Base-by-base conservation (phyloP, 1,139 yeast species). In the Zygotorulaspora mrakii region DNA sequence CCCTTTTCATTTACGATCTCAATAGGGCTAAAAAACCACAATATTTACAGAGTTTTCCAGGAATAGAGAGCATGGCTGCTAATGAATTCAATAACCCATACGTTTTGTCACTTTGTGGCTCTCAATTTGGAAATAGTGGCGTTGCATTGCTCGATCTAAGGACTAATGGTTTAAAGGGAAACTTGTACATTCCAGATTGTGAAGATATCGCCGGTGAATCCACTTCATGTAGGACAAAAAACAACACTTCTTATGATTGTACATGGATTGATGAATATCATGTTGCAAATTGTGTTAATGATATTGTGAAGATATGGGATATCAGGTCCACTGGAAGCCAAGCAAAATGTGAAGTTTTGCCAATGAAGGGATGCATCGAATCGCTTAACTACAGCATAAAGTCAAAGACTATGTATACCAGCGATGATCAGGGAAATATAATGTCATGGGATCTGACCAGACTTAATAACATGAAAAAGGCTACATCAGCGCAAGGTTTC, bases 1-100 rank as follows among this genome's bases (percentile, higher is more conserved):
- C 58, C 4, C 23, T 59, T 10, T 57, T 58, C 39, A 49, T 59
- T 18, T 59, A 52, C 33, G 52, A 55, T 21, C 24, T 55, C 18
- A 46, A 50, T 22, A 45, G 51, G 18, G 43, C 42, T 17, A 52
- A 44, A 28, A 26, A 43, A 2, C 64, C 64, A n/a, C 42, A 50
- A 18, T 58, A 45, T 35, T 30, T 57, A 29, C 48, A 56, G 31
- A 40, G 48, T 28, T 50, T 52, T 39, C 46, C 49, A 2, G 57
- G 56, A 2, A 31, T 59, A 7, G 54, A 52, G 25, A 47, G 54
- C 2, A 36, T 57, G 28, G 49, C 56, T 9, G 31, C 37, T 17
- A 52, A 48, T 26, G 26, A 23, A 28, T 46, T 40, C 20, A 23
- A 25, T 17, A 49, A 53, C 32, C 50, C 52, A 3, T 42, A 45